Evolutionary conservation across 768 basidiomycete genomes (phyloP).

Genomic region (Naganishia randhawae): DNA sequence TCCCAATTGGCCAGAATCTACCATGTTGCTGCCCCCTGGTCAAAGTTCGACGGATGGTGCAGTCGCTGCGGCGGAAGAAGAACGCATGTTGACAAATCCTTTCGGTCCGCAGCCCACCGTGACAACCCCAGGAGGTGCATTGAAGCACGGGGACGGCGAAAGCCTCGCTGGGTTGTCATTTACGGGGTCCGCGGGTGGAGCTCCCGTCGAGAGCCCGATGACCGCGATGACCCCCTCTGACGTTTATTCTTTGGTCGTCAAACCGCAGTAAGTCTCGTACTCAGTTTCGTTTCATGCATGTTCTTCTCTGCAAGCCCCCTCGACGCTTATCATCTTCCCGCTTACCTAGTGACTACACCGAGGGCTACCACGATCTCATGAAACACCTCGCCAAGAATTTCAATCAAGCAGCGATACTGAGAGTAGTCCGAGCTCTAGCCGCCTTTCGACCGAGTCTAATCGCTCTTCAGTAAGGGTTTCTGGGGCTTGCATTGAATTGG

Average conservation of each 20-base stretch:
- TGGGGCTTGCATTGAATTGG: neutral
- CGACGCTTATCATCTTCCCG: neutral
- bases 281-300: too few species aligned
- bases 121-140: neutral
- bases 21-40: neutral
- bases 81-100: neutral
- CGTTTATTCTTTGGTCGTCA: conserved; percentile 63
- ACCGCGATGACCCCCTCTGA: conserved; percentile 49
- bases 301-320: too few species aligned
- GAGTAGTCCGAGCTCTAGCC: conserved; percentile 88
- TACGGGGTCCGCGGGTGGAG: conserved; percentile 7
- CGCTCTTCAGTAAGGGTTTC: conserved; percentile 63
- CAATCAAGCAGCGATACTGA: conserved; percentile 91
- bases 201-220: conserved; percentile 4
- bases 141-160: neutral
- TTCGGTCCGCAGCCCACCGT: neutral
- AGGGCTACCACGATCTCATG: conserved; percentile 96
- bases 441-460: conserved; percentile 95
- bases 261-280: conserved; percentile 59
- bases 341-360: conserved; percentile 71
- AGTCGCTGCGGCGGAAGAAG: neutral
- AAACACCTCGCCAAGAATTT: conserved; percentile 76
- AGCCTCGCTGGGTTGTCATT: neutral
- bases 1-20: conserved; percentile 23
- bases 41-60: too few species aligned